Evolutionary conservation across 257 asterid species (phyloP), one percentile per base, ranked within the genome.

Genomic region (Rubia yunnanensis): DNA sequence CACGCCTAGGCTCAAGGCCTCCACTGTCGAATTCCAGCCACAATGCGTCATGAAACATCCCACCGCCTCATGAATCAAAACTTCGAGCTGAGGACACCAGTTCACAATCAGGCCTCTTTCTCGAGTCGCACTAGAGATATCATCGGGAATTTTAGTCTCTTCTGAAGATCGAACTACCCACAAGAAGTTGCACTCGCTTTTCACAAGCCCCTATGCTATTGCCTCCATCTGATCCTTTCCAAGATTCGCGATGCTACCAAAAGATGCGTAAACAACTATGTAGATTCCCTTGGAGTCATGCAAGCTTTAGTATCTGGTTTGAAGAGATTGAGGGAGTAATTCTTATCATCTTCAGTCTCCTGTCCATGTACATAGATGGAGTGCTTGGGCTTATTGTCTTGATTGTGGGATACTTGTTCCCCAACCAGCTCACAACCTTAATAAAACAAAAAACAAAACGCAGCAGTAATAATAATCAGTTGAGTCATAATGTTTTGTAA

Each of bases 11-110:
- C 80, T 67, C 74, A 76, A 1, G 30, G 77, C 80, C 46, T 76
- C 80, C 0, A 76, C 30, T 0, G 80, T 76, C 10, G 76, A 75
- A 55, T 76, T 76, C 77, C 77, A 76, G 1, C 80, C 80, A 63
- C 80, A 72, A 7, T 76, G 80, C 28, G 77, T 68, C 6, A 72
- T 4, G 64, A 76, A 76, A 35, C 77, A 76, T 44, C 80, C 80
- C 46, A 72, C 50, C 6, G 77, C 71, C 63, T 22, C 17, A 55
- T 76, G 74, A 7, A 73, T 23, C 62, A 76, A 31, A 11, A 72
- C 80, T 4, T 67, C 62, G 1, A 76, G 69, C 13, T 72, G 80
- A 5, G 80, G 74, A 55, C 80, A 67, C 80, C 80, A 76, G 11
- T 54, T 69, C 64, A 72, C 70, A 0, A 72, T 59, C 3, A 72